These are phyloP conservation scores for Croton setiger DNA, from an alignment of 441 rosid species.

Conservation along the genomic window DNA sequence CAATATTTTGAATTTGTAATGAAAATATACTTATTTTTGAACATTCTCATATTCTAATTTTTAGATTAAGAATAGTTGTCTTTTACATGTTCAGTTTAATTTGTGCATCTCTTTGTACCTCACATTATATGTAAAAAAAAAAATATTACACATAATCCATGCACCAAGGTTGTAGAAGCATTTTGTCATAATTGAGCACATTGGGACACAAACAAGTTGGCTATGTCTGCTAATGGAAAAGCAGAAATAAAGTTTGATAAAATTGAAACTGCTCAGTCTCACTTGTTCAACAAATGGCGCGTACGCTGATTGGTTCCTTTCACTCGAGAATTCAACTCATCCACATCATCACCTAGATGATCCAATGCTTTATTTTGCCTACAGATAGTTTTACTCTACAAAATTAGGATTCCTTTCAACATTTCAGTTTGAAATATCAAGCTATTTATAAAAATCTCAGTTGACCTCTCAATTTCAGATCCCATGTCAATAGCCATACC, in stretches of 20 bases:
- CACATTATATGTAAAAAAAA: not conserved
- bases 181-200: not conserved
- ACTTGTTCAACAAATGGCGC: conserved; percentile 62
- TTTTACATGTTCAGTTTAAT: too few species aligned
- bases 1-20: too few species aligned
- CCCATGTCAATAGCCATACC: conserved; percentile 90
- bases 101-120: too few species aligned
- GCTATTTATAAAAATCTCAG: not conserved
- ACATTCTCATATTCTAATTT: too few species aligned
- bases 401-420: not conserved
- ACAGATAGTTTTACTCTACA: conserved; percentile 16
- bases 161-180: too few species aligned
- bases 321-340: conserved; percentile 66
- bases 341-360: conserved; percentile 60
- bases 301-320: conserved; percentile 62
- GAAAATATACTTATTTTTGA: too few species aligned
- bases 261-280: not conserved
- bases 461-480: conserved; percentile 65
- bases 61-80: too few species aligned
- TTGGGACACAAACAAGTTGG: not conserved
- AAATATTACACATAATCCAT: too few species aligned
- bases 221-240: not conserved
- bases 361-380: conserved; percentile 70
- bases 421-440: not conserved
- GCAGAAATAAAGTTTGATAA: not conserved